These are phyloP conservation scores for Sclerotinia subarctica DNA, from an alignment of 2,329 filamentous ascomycete species.

Conservation along the genomic window DNA sequence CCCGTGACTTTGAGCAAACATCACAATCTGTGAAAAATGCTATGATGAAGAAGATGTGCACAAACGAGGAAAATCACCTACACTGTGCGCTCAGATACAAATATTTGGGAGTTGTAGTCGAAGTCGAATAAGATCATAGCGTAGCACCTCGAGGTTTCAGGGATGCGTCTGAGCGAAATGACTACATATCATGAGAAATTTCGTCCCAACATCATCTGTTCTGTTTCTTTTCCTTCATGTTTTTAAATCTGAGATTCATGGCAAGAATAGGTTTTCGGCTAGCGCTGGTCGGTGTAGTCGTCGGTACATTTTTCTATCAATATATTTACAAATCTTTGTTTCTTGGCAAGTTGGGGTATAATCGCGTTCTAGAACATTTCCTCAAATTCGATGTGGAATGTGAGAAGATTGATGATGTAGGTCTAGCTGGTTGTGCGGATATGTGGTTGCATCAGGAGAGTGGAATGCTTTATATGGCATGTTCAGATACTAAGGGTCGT, in stretches of 20 bases:
- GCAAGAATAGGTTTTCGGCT: constrained; percentile 12
- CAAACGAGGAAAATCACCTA: neutral
- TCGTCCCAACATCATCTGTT: neutral
- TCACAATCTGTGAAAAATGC: neutral
- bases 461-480: constrained; percentile 35
- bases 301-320: constrained; percentile 35
- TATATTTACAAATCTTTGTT: constrained; percentile 35
- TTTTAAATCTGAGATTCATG: constrained; percentile 6
- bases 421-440: constrained; percentile 35
- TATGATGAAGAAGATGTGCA: neutral
- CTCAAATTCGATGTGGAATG: constrained; percentile 37
- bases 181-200: neutral
- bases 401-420: constrained; percentile 29
- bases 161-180: neutral
- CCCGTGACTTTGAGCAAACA: neutral
- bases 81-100: neutral
- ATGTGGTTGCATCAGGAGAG: constrained; percentile 37
- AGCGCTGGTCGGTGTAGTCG: constrained; percentile 22
- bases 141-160: neutral
- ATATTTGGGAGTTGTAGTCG: neutral
- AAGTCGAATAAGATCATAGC: neutral
- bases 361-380: constrained; percentile 37
- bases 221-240: neutral
- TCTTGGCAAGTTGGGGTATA: constrained; percentile 37
- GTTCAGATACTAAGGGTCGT: constrained; percentile 30